phyloP scores from a whole-genome alignment of 495 filamentous ascomycete species.

The Penicillium maclennaniae region DNA sequence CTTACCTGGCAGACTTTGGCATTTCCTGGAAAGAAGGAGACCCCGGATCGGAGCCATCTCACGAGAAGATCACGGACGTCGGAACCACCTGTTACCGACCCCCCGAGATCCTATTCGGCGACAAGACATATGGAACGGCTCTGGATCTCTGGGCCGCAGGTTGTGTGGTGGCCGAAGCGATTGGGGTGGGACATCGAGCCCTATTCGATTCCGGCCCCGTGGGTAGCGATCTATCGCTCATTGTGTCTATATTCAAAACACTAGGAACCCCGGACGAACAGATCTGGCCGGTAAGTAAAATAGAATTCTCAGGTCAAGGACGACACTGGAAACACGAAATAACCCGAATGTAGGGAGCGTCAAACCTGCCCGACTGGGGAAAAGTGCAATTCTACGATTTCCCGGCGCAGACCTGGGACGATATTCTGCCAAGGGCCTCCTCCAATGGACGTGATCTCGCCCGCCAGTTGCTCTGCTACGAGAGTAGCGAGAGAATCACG shows the following conservation, averaged over 20 bases:
- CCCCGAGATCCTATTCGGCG: constrained; percentile 88
- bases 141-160: constrained; percentile 93
- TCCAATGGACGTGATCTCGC: constrained; percentile 53
- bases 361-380: constrained; percentile 58
- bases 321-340: neutral
- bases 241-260: constrained; percentile 84
- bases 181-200: constrained; percentile 43
- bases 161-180: constrained; percentile 68
- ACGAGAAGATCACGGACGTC: constrained; percentile 82
- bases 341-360: constrained; percentile 44
- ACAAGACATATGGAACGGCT: constrained; percentile 59
- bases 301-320: neutral
- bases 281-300: constrained; percentile 69
- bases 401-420: constrained; percentile 48
- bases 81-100: constrained; percentile 89
- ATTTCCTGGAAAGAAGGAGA: constrained; percentile 75
- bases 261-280: constrained; percentile 76
- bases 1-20: constrained; percentile 85
- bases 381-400: constrained; percentile 60
- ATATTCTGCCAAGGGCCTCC: constrained; percentile 47
- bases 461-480: constrained; percentile 51
- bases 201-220: constrained; percentile 85
- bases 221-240: constrained; percentile 86
- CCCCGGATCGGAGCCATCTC: constrained; percentile 54
- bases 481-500: constrained; percentile 48